phyloP scores from a whole-genome alignment of 2,329 filamentous ascomycete genomes.

The Aureobasidium sp. region DNA sequence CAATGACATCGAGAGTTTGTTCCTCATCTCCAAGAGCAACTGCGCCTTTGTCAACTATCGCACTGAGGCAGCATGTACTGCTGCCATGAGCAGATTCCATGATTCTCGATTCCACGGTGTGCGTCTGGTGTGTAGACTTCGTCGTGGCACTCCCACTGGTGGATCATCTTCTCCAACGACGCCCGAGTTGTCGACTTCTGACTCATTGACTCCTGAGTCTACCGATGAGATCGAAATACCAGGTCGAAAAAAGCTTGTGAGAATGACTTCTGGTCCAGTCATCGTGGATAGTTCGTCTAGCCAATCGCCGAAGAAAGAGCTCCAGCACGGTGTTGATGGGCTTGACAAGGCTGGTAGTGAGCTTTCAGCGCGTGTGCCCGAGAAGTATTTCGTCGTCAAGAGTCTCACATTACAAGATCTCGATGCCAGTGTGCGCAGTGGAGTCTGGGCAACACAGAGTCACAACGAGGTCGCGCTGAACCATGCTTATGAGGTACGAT shows the following conservation, averaged over 20 bases:
- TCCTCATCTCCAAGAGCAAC: constrained; percentile 96
- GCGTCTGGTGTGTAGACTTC: constrained; percentile 84
- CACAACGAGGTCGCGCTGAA: constrained; percentile 93
- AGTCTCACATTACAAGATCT: constrained; percentile 93
- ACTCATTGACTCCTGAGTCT: neutral
- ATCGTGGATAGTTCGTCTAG: constrained; percentile 10
- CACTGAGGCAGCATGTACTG: constrained; percentile 77
- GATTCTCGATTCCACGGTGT: constrained; percentile 92
- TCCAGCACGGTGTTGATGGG: neutral
- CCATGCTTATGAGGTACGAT: constrained; percentile 77
- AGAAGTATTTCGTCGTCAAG: constrained; percentile 93
- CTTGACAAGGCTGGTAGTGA: neutral
- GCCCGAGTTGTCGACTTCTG: neutral
- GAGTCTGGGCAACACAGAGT: constrained; percentile 93
- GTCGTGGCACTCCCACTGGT: constrained; percentile 49
- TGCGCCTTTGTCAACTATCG: constrained; percentile 98
- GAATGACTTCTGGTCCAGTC: neutral
- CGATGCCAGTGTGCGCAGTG: constrained; percentile 86
- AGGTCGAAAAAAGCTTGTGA: neutral
- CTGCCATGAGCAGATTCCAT: constrained; percentile 86
- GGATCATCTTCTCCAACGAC: neutral
- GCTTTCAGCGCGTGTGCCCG: constrained; percentile 52
- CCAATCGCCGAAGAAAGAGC: constrained; percentile 4
- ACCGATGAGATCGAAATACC: neutral
- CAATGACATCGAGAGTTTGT: constrained; percentile 84